Percentiles rank a stretch among this genome's conserved stretches.
Conservation (phyloP, 768 basidiomycete species). For the Pluteus cervinus region DNA sequence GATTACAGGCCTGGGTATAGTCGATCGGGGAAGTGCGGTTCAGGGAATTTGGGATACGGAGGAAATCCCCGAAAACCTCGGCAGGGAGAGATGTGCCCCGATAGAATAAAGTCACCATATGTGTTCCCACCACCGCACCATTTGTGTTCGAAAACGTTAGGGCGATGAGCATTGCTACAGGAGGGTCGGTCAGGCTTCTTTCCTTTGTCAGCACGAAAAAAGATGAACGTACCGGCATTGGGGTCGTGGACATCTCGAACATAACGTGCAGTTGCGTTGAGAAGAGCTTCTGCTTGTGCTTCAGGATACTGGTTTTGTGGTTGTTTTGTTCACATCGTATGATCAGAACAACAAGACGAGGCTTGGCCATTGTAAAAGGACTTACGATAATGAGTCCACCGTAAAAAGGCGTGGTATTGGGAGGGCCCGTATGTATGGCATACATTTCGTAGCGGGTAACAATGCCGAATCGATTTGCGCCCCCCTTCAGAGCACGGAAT, state of each 20-base stretch:
- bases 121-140: too few relatives aligned
- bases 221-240: conserved; percentile 17
- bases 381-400: conserved; percentile 33
- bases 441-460: conserved; percentile 36
- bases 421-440: conserved; percentile 32
- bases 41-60: conserved; percentile 17
- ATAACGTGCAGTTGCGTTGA: conserved; percentile 19
- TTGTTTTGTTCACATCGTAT: neutral
- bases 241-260: conserved; percentile 18
- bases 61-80: conserved; percentile 21
- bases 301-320: conserved; percentile 13
- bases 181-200: conserved; percentile 7
- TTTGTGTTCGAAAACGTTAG: conserved; percentile 5
- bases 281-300: conserved; percentile 17
- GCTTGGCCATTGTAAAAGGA: too few relatives aligned
- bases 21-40: conserved; percentile 13
- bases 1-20: conserved; percentile 16
- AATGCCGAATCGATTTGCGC: conserved; percentile 40
- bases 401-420: conserved; percentile 28
- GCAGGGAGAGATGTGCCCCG: conserved; percentile 17
- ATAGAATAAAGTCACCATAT: conserved; percentile 16
- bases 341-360: too few relatives aligned
- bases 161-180: conserved; percentile 9
- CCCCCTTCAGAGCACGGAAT: conserved; percentile 39
- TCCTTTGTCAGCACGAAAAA: neutral